Percentiles rank a stretch among this genome's conserved stretches.
phyloP scores from a whole-genome alignment of 352 stramenopile genomes.

The Phytophthora nicotianae region DNA sequence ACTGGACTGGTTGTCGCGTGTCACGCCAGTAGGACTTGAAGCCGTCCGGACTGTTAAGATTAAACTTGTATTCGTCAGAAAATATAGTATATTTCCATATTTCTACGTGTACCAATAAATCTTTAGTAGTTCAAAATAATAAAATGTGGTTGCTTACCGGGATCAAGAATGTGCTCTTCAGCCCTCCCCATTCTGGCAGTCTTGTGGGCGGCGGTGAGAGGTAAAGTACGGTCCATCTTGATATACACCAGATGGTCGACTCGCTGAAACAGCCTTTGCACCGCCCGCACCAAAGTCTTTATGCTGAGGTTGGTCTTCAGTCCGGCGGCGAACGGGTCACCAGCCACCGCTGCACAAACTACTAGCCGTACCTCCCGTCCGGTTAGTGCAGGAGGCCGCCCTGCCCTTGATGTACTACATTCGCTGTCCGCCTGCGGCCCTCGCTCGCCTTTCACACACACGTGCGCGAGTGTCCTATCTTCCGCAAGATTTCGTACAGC shows the following conservation, averaged over 20 bases:
- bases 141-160: background rate
- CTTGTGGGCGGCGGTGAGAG: conserved; percentile 7
- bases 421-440: background rate
- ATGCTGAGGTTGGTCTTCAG: conserved; percentile 1
- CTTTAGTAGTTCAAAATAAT: background rate
- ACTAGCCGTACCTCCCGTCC: conserved; percentile 4
- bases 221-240: conserved; percentile 10
- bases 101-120: conserved; percentile 1
- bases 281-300: conserved; percentile 2
- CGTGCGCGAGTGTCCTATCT: conserved; percentile 2
- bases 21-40: conserved; percentile 7
- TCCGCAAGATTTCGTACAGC: conserved; percentile 4
- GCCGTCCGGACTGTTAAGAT: background rate
- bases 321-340: background rate
- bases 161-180: conserved; percentile 3
- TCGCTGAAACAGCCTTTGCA: background rate
- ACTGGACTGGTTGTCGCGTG: background rate
- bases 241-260: conserved; percentile 13
- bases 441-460: conserved; percentile 5
- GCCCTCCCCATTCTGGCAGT: background rate
- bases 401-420: background rate
- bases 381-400: conserved; percentile 2
- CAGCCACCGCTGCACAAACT: background rate
- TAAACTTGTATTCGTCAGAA: conserved; percentile 10
- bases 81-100: conserved; percentile 7